Conservation (phyloP, 768 basidiomycete genomes). For the Phlegmacium glaucopus region DNA sequence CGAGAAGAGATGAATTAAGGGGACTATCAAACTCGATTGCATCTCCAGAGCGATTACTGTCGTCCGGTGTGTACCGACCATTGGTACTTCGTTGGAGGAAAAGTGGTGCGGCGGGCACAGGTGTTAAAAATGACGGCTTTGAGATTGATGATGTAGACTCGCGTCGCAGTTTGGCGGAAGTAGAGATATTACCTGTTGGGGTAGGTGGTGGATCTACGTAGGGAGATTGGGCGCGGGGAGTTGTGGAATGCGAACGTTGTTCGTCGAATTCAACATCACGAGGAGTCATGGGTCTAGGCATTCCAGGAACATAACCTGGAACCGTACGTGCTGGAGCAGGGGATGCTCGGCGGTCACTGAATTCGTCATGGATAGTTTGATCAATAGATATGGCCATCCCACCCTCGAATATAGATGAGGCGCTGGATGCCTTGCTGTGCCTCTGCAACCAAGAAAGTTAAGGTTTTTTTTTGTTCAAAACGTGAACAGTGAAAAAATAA, state of each 20-base stretch:
- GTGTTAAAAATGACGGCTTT: conserved; percentile 44
- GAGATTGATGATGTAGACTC: conserved; percentile 54
- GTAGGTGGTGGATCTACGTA: conserved; percentile 32
- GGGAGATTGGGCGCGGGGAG: conserved; percentile 77
- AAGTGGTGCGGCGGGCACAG: conserved; percentile 42
- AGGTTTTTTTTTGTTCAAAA: conserved; percentile 4
- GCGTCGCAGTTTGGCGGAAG: conserved; percentile 42
- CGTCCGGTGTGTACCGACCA: conserved; percentile 58
- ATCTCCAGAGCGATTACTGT: conserved; percentile 29
- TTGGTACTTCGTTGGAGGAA: conserved; percentile 60
- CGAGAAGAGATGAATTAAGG: conserved; percentile 49
- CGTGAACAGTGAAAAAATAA: conserved; percentile 1
- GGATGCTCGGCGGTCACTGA: conserved; percentile 52
- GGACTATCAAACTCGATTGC: conserved; percentile 43
- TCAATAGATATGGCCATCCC: conserved; percentile 73
- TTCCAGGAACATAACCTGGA: conserved; percentile 86
- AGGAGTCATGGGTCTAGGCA: conserved; percentile 92
- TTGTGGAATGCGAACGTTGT: conserved; percentile 66
- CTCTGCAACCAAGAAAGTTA: conserved; percentile 23
- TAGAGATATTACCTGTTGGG: conserved; percentile 23
- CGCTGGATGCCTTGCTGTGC: conserved; percentile 32
- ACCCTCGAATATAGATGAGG: conserved; percentile 47
- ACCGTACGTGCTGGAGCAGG: conserved; percentile 61
- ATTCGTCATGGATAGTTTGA: conserved; percentile 43
- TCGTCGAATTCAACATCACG: conserved; percentile 74